Evolutionary conservation across 2,329 filamentous ascomycete species (phyloP).

Genomic region (Bipolaris oryzae): DNA sequence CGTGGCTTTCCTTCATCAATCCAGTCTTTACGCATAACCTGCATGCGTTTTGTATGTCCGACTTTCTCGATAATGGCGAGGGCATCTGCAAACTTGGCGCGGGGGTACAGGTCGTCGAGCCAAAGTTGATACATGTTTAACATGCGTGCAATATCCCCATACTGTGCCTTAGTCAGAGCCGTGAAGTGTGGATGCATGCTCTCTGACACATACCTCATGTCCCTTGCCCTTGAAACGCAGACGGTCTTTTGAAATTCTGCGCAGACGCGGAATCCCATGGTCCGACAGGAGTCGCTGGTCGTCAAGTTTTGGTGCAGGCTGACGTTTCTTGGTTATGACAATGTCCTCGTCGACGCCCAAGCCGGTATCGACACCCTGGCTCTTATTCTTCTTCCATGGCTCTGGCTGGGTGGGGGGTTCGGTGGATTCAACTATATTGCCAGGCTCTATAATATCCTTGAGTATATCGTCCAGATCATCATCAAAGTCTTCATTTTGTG

Average conservation of each 20-base stretch:
- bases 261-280: slow-evolving; percentile 81
- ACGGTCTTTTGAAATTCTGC: slow-evolving; percentile 69
- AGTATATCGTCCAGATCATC: slow-evolving; percentile 71
- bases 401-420: slow-evolving; percentile 27
- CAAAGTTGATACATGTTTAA: slow-evolving; percentile 93
- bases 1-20: slow-evolving; percentile 75
- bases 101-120: slow-evolving; percentile 95
- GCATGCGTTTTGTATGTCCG: slow-evolving; percentile 81
- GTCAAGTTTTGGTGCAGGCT: slow-evolving; percentile 84
- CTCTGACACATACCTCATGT: slow-evolving; percentile 71
- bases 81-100: slow-evolving; percentile 91
- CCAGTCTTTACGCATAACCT: slow-evolving; percentile 77
- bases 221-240: slow-evolving; percentile 90
- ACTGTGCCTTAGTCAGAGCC: slow-evolving; percentile 58
- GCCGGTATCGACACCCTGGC: slow-evolving; percentile 50
- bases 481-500: slow-evolving; percentile 34
- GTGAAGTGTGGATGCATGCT: neutral
- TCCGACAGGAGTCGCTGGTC: slow-evolving; percentile 81
- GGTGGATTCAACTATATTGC: slow-evolving; percentile 50
- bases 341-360: slow-evolving; percentile 88
- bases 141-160: slow-evolving; percentile 79
- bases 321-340: slow-evolving; percentile 75
- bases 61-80: slow-evolving; percentile 90
- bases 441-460: slow-evolving; percentile 71
- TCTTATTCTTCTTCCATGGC: slow-evolving; percentile 21